Conservation (phyloP, 306 rosid species). For the Begonia peltatifolia region DNA sequence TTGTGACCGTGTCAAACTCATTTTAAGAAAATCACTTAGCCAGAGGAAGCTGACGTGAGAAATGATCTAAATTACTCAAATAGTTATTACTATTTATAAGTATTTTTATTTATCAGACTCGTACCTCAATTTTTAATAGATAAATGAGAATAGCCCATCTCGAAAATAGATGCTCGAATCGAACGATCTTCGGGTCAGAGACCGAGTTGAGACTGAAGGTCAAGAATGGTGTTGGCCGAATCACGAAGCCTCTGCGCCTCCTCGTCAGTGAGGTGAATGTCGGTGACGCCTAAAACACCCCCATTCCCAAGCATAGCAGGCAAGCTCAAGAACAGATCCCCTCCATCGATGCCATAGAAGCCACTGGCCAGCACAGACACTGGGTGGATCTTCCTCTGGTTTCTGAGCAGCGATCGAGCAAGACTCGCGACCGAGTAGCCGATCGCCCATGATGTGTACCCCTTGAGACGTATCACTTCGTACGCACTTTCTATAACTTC, state of each 20-base stretch:
- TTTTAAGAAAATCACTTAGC: too few species aligned
- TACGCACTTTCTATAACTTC: conserved; percentile 51
- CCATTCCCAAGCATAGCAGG: conserved; percentile 75
- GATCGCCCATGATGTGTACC: conserved; percentile 94
- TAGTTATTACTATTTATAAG: too few species aligned
- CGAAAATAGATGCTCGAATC: too few species aligned
- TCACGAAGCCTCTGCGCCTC: conserved; percentile 44
- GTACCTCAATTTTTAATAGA: too few species aligned
- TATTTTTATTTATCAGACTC: too few species aligned
- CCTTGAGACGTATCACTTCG: conserved; percentile 70
- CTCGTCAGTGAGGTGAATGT: conserved; percentile 50
- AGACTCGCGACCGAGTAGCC: conserved; percentile 74
- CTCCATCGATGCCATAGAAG: conserved; percentile 45
- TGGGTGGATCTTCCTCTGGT: conserved; percentile 79
- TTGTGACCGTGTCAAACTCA: too few species aligned
- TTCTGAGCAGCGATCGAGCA: conserved; percentile 43
- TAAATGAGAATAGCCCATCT: too few species aligned
- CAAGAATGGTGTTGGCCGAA: conserved; percentile 53
- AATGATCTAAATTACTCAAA: too few species aligned
- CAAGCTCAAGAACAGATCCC: conserved; percentile 68
- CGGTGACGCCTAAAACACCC: conserved; percentile 67
- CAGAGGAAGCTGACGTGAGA: too few species aligned
- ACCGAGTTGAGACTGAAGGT: conserved; percentile 48
- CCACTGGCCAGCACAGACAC: conserved; percentile 72
- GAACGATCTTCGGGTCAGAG: conserved; percentile 13